Evolutionary conservation across 1,139 yeast species (phyloP), one percentile per base, ranked within the genome.

Genomic region (Hyphopichia buzzinii): DNA sequence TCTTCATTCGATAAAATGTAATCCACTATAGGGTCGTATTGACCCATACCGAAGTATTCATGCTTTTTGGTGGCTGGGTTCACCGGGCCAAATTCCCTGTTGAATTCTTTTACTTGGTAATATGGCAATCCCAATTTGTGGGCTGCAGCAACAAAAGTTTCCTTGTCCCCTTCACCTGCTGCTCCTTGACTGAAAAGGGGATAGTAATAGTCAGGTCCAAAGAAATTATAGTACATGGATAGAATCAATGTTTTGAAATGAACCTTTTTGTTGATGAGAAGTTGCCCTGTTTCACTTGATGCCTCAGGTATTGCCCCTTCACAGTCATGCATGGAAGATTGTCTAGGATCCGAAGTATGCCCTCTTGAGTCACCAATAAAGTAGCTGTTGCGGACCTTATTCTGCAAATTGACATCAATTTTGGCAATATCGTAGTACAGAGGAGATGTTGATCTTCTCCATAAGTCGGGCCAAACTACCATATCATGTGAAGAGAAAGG

Each of bases 111-210:
- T 10, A 77, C 79, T 53, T 79, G 83, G 50, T 77, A 79, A 49
- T 64, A 77, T 3, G 79, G 75, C 36, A 67, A 62, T 1, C 59
- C 54, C 40, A 75, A 60, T 21, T 62, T 72, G 42, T 74, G 75
- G 15, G 84, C 79, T 3, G 84, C 84, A 1, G 82, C 79, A 31
- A 75, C 67, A 42, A 78, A 74, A 0, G 84, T 79, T 47, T 80
- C 85, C 49, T 79, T 79, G 51, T 77, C 83, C 44, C 83, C 83
- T 52, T 77, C 78, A 33, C 82, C 82, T 4, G 81, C 77, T 22
- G 79, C 74, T 42, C 80, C 80, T 54, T 77, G 81, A 10, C 77
- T 71, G 33, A 77, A 55, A 36, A 79, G 50, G 12, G 72, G 70
- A 46, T 77, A 75, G 50, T 73, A 79, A 55, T 70, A 77, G 26